Conservation (phyloP, 805 yeast species). For the Clavispora fructus region DNA sequence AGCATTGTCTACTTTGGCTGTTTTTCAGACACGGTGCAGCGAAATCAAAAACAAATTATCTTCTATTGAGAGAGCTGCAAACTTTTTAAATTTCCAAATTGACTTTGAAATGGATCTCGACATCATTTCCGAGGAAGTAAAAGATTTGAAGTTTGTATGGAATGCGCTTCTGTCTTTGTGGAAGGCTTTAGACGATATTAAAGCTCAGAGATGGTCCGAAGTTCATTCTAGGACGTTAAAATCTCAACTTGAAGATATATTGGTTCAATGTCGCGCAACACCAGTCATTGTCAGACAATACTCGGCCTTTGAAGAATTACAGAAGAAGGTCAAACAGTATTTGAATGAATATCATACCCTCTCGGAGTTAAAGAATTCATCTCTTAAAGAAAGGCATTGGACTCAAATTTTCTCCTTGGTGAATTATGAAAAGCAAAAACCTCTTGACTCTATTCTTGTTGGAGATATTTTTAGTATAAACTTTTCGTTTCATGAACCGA, state of each 20-base stretch:
- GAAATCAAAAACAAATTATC: slow-evolving; percentile 1
- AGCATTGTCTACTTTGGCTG: slow-evolving; percentile 38
- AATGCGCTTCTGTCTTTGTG: slow-evolving; percentile 48
- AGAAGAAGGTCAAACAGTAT: slow-evolving; percentile 36
- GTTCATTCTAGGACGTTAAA: slow-evolving; percentile 43
- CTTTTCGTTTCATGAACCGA: slow-evolving; percentile 38
- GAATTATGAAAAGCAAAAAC: slow-evolving; percentile 15
- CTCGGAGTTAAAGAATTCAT: slow-evolving; percentile 47
- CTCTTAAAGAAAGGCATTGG: slow-evolving; percentile 69
- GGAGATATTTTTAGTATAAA: slow-evolving; percentile 61
- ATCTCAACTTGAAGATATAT: slow-evolving; percentile 45
- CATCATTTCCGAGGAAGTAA: slow-evolving; percentile 42
- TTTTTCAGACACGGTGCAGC: slow-evolving; percentile 25
- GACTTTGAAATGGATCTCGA: slow-evolving; percentile 22
- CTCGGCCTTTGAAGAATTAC: slow-evolving; percentile 61
- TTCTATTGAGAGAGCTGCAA: slow-evolving; percentile 15
- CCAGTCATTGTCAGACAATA: slow-evolving; percentile 62
- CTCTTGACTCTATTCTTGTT: slow-evolving; percentile 32
- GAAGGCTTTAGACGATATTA: slow-evolving; percentile 40
- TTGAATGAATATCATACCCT: slow-evolving; percentile 36
- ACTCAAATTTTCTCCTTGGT: slow-evolving; percentile 34
- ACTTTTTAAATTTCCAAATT: slow-evolving; percentile 28
- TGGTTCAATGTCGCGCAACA: slow-evolving; percentile 42
- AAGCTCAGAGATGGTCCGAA: slow-evolving; percentile 43
- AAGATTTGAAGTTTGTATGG: slow-evolving; percentile 62